Percentiles rank a stretch among this genome's conserved stretches.
phyloP scores from a whole-genome alignment of 306 rosid species.

The Trifolium subterraneum region DNA sequence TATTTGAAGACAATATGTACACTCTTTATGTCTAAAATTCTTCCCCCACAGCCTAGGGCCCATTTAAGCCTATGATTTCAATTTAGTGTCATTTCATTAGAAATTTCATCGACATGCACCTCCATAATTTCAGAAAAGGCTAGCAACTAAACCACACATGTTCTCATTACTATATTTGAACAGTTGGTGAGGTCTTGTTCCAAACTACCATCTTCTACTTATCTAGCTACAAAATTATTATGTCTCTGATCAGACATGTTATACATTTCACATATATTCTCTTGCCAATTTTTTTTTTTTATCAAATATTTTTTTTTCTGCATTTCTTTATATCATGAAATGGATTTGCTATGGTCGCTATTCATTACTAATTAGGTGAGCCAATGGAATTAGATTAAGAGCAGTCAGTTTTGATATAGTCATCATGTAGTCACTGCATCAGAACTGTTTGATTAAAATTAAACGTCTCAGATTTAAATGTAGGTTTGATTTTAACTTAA shows the following conservation, averaged over 20 bases:
- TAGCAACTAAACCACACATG: constrained; percentile 16
- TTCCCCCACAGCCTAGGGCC: constrained; percentile 31
- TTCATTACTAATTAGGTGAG: too few species aligned
- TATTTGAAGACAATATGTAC: constrained; percentile 42
- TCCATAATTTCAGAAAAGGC: constrained; percentile 28
- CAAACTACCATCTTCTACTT: neutral
- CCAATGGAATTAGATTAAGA: too few species aligned
- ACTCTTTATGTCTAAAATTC: constrained; percentile 24
- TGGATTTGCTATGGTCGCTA: too few species aligned
- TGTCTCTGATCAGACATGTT: neutral
- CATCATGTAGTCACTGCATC: too few species aligned
- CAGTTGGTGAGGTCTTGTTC: neutral
- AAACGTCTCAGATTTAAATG: too few species aligned
- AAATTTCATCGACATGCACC: constrained; percentile 8
- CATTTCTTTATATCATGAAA: too few species aligned
- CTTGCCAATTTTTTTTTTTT: too few species aligned
- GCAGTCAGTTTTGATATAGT: too few species aligned
- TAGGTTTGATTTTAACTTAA: too few species aligned
- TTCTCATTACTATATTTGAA: neutral
- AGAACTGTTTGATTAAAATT: too few species aligned
- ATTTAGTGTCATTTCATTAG: constrained; percentile 33
- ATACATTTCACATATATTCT: neutral
- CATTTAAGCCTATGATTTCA: constrained; percentile 29
- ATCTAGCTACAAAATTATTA: neutral
- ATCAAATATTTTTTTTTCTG: too few species aligned